Percentiles rank a stretch among this genome's conserved stretches.
phyloP scores from a whole-genome alignment of 2,329 filamentous ascomycete species.

The Diaporthe caulivora region DNA sequence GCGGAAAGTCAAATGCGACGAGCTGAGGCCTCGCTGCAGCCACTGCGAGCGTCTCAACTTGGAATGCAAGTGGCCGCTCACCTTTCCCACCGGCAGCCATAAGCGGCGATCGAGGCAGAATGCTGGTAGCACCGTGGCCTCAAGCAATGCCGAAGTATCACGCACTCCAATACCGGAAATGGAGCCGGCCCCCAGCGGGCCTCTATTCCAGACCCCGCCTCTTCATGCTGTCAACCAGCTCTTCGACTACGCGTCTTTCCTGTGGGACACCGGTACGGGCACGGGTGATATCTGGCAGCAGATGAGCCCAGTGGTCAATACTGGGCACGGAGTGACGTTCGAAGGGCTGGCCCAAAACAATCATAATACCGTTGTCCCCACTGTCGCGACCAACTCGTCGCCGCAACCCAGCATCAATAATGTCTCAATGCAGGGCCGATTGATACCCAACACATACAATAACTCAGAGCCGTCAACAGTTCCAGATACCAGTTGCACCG shows the following conservation, averaged over 20 bases:
- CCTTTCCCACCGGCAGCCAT: background rate
- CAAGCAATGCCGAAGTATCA: slow-evolving; percentile 20
- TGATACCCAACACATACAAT: slow-evolving; percentile 8
- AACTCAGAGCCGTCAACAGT: slow-evolving; percentile 27
- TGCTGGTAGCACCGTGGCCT: background rate
- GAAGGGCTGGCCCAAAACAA: background rate
- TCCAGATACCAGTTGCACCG: slow-evolving; percentile 39
- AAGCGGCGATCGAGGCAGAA: slow-evolving; percentile 26
- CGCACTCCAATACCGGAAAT: slow-evolving; percentile 34
- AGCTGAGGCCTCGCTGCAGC: slow-evolving; percentile 63
- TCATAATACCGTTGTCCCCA: background rate
- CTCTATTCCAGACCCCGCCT: slow-evolving; percentile 31
- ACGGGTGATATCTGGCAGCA: slow-evolving; percentile 50
- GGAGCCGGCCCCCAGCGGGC: slow-evolving; percentile 20
- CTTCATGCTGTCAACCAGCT: slow-evolving; percentile 53
- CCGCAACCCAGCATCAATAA: slow-evolving; percentile 28
- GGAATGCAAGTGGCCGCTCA: slow-evolving; percentile 62
- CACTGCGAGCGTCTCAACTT: slow-evolving; percentile 67
- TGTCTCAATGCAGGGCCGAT: slow-evolving; percentile 1
- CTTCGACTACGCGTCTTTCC: slow-evolving; percentile 62
- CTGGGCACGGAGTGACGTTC: background rate
- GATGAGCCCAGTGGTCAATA: slow-evolving; percentile 40
- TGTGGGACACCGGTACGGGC: slow-evolving; percentile 55
- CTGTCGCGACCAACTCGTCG: slow-evolving; percentile 15
- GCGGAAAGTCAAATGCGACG: slow-evolving; percentile 67